phyloP scores from a whole-genome alignment of 768 basidiomycete genomes.

The Auriscalpium vulgare region DNA sequence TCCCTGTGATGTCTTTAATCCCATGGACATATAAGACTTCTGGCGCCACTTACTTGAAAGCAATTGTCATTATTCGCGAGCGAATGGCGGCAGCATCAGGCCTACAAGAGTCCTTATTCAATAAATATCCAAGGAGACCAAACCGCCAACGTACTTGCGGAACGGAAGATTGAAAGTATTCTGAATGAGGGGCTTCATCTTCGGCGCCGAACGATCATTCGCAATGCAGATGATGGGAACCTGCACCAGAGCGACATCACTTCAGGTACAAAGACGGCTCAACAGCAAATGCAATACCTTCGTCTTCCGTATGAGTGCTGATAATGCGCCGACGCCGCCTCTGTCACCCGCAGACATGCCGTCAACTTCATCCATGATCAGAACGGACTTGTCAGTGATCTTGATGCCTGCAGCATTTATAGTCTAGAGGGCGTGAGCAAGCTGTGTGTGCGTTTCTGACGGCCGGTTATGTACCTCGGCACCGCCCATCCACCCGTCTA shows the following conservation, averaged over 20 bases:
- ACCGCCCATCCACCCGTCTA: slow-evolving; percentile 79
- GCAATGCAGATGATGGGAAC: slow-evolving; percentile 97
- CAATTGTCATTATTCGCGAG: slow-evolving; percentile 80
- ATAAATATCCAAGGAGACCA: neutral
- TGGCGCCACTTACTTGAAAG: slow-evolving; percentile 63
- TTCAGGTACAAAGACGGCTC: neutral
- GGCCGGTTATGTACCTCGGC: slow-evolving; percentile 30
- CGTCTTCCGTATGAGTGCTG: slow-evolving; percentile 86
- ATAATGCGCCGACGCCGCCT: slow-evolving; percentile 92
- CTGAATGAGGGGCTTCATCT: slow-evolving; percentile 75
- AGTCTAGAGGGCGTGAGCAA: slow-evolving; percentile 24
- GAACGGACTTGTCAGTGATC: slow-evolving; percentile 72
- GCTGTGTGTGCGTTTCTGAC: neutral
- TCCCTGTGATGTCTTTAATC: slow-evolving; percentile 44
- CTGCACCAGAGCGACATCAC: slow-evolving; percentile 29
- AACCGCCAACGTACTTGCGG: slow-evolving; percentile 45
- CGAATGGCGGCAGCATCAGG: slow-evolving; percentile 71
- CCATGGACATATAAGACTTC: neutral
- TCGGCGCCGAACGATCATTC: slow-evolving; percentile 81
- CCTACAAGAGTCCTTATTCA: slow-evolving; percentile 30
- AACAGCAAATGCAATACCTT: slow-evolving; percentile 40
- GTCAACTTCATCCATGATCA: slow-evolving; percentile 99
- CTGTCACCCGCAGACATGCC: slow-evolving; percentile 98
- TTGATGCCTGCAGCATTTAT: slow-evolving; percentile 63
- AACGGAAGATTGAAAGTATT: slow-evolving; percentile 76